These are phyloP conservation scores for Sporothrix globosa DNA, from an alignment of 2,329 filamentous ascomycete genomes.

Conservation along the genomic window DNA sequence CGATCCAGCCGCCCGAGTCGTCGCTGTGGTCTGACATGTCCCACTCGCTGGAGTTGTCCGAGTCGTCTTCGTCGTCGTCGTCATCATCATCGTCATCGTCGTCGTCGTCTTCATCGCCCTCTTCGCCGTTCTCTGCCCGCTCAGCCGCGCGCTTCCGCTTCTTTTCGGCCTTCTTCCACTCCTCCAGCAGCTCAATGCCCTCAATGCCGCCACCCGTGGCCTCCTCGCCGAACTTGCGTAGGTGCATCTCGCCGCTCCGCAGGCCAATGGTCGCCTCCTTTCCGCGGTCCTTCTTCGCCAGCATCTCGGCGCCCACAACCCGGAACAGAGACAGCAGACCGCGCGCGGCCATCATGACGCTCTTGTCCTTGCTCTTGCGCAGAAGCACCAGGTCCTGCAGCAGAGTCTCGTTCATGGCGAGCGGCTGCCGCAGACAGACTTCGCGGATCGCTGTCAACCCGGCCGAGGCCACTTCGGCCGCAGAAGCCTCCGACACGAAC, in stretches of 20 bases:
- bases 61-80: conserved; percentile 62
- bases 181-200: conserved; percentile 84
- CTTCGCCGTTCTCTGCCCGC: conserved; percentile 59
- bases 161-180: conserved; percentile 91
- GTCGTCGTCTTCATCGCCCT: conserved; percentile 63
- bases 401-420: conserved; percentile 96
- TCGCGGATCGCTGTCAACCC: conserved; percentile 91
- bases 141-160: conserved; percentile 63
- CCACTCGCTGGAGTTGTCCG: conserved; percentile 60
- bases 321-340: conserved; percentile 88
- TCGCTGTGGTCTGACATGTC: conserved; percentile 64
- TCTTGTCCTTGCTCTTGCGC: conserved; percentile 96
- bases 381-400: conserved; percentile 95
- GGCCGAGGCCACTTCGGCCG: conserved; percentile 86
- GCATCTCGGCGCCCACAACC: conserved; percentile 84
- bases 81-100: conserved; percentile 62
- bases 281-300: conserved; percentile 87
- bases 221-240: conserved; percentile 81
- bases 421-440: conserved; percentile 85
- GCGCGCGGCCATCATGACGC: conserved; percentile 97
- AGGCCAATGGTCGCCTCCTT: conserved; percentile 87
- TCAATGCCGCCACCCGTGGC: conserved; percentile 75
- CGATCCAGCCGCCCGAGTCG: conserved; percentile 89
- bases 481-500: conserved; percentile 93
- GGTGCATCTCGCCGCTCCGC: conserved; percentile 70